These are phyloP conservation scores for Zygosaccharomyces pseudorouxii DNA, from an alignment of 805 yeast species.

Conservation along the genomic window DNA sequence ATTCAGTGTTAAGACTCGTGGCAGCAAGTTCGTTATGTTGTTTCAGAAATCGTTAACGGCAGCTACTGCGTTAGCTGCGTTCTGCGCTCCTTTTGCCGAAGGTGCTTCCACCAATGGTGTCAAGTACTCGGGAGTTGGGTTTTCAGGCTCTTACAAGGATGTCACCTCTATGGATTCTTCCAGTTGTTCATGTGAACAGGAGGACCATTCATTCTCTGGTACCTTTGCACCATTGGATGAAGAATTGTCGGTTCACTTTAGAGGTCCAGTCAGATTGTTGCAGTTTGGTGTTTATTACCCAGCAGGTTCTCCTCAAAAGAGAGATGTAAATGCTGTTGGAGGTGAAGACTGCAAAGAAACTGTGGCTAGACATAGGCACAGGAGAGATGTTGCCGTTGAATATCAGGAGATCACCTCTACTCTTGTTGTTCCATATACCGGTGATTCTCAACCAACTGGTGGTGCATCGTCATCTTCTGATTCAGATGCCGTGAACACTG, in stretches of 20 bases:
- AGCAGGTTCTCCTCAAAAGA: constrained; percentile 41
- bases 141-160: constrained; percentile 75
- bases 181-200: constrained; percentile 66
- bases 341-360: constrained; percentile 22
- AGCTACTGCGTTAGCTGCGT: constrained; percentile 28
- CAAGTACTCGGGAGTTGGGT: constrained; percentile 70
- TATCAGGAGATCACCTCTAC: constrained; percentile 74
- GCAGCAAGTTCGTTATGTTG: constrained; percentile 14
- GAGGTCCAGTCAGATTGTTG: constrained; percentile 64
- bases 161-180: constrained; percentile 73
- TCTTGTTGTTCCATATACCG: constrained; percentile 59
- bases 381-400: constrained; percentile 58
- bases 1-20: background rate
- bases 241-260: constrained; percentile 69
- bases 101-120: constrained; percentile 60
- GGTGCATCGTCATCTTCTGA: constrained; percentile 18
- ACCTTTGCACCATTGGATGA: constrained; percentile 60
- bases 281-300: constrained; percentile 87
- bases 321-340: constrained; percentile 40
- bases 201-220: constrained; percentile 54
- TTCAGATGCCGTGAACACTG: constrained; percentile 18
- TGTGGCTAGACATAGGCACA: constrained; percentile 46
- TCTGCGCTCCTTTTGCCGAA: constrained; percentile 24
- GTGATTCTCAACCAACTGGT: constrained; percentile 35
- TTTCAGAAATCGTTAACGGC: constrained; percentile 22